A percentile compares a stretch with the other conserved stretches of the same genome.
These are phyloP conservation scores for Xylaria multiplex DNA, from an alignment of 2,329 filamentous ascomycete genomes.

Conservation along the genomic window DNA sequence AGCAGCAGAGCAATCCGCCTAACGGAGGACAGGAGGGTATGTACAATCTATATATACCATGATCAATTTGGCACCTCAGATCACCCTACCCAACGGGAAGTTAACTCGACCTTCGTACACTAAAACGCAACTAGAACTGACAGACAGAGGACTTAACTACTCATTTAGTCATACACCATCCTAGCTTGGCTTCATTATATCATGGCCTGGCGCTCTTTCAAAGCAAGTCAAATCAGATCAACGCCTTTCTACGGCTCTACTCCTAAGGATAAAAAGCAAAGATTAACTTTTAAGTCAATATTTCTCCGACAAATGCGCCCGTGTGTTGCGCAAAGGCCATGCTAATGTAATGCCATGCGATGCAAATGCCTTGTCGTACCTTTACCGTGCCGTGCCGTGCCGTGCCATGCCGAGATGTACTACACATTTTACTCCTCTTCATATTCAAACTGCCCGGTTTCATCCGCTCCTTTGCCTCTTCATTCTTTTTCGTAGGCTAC, in stretches of 20 bases:
- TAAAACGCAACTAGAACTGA: no score
- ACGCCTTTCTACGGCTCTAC: neutral
- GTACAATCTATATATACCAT: no score
- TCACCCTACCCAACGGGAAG: no score
- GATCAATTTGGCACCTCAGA: no score
- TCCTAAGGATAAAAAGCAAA: neutral
- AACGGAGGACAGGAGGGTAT: no score
- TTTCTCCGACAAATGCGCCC: constrained; percentile 25
- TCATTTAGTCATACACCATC: neutral
- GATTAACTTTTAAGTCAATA: constrained; percentile 28
- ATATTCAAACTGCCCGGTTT: constrained; percentile 36
- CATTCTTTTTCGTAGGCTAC: neutral
- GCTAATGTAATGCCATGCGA: constrained; percentile 31
- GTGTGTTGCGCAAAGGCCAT: constrained; percentile 22
- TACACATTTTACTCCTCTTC: constrained; percentile 31
- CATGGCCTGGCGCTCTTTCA: neutral
- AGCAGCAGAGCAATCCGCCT: no score
- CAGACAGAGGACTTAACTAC: neutral
- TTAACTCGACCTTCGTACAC: no score
- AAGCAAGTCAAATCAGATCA: neutral
- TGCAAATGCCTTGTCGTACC: constrained; percentile 33
- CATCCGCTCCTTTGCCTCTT: constrained; percentile 9
- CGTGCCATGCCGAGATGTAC: constrained; percentile 34
- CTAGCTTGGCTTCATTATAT: neutral
- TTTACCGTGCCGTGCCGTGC: constrained; percentile 24